These are phyloP conservation scores for Tricholoma flavovirens DNA, from an alignment of 768 basidiomycete species.

Conservation along the genomic window DNA sequence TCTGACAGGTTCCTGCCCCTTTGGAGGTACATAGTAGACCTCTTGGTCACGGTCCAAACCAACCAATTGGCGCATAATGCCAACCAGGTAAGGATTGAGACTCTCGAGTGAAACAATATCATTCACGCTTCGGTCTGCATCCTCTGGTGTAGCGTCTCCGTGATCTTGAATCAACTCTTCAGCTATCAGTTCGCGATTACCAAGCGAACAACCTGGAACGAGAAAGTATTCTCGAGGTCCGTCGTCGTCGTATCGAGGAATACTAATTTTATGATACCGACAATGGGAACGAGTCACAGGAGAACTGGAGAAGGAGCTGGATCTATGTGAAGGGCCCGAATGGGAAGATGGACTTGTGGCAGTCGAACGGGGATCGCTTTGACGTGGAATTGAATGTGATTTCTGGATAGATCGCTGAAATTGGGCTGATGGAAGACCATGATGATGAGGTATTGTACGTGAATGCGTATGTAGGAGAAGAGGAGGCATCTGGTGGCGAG, in stretches of 20 bases:
- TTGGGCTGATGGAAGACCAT: slow-evolving; percentile 31
- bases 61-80: slow-evolving; percentile 53
- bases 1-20: slow-evolving; percentile 34
- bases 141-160: slow-evolving; percentile 49
- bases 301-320: slow-evolving; percentile 27
- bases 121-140: slow-evolving; percentile 40
- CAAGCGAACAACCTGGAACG: slow-evolving; percentile 64
- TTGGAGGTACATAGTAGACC: slow-evolving; percentile 54
- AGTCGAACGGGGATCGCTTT: slow-evolving; percentile 10
- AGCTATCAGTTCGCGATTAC: slow-evolving; percentile 48
- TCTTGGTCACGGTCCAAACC: slow-evolving; percentile 64
- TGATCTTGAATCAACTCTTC: slow-evolving; percentile 58
- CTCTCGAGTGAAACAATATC: slow-evolving; percentile 43
- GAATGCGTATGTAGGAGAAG: slow-evolving; percentile 17
- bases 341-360: slow-evolving; percentile 12
- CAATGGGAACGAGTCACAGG: slow-evolving; percentile 67
- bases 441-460: slow-evolving; percentile 24
- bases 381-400: slow-evolving; percentile 5
- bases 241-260: slow-evolving; percentile 45
- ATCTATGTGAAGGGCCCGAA: slow-evolving; percentile 13
- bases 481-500: slow-evolving; percentile 13
- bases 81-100: slow-evolving; percentile 48
- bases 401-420: slow-evolving; percentile 11
- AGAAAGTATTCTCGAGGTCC: slow-evolving; percentile 55
- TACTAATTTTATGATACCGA: slow-evolving; percentile 61